Conservation (phyloP, 768 basidiomycete species). For the Phylloporus scabripes region DNA sequence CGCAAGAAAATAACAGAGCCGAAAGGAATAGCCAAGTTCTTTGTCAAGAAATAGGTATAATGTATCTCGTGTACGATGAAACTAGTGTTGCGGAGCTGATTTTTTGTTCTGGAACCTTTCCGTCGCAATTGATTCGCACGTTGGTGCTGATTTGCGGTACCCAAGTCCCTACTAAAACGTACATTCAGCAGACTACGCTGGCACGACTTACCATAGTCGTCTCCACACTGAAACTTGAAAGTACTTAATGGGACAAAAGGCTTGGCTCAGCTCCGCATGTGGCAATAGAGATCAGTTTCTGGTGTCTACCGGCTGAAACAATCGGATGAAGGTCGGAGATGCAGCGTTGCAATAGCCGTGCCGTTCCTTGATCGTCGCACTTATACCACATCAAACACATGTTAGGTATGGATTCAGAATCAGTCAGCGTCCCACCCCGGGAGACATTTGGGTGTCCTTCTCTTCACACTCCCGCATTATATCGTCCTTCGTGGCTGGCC, state of each 20-base stretch:
- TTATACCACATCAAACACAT: not conserved
- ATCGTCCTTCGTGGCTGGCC: conserved; percentile 32
- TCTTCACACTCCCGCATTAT: conserved; percentile 17
- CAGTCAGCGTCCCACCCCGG: not conserved
- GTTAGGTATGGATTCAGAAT: not conserved
- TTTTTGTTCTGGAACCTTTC: too few relatives aligned
- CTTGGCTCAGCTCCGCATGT: not conserved
- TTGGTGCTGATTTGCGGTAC: too few relatives aligned
- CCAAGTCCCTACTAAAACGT: too few relatives aligned
- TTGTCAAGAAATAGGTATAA: conserved; percentile 29
- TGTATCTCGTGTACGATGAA: not conserved
- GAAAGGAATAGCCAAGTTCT: conserved; percentile 46
- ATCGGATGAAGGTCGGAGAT: too few relatives aligned
- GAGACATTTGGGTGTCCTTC: conserved; percentile 1
- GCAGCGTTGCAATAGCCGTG: conserved; percentile 4
- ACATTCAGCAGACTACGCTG: not conserved
- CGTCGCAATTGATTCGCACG: too few relatives aligned
- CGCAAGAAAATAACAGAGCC: conserved; percentile 28
- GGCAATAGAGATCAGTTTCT: too few relatives aligned
- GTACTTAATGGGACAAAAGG: not conserved
- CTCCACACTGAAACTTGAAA: too few relatives aligned
- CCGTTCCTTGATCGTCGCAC: conserved; percentile 17
- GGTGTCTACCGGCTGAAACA: too few relatives aligned
- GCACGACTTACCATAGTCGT: too few relatives aligned
- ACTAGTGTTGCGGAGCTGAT: not conserved